Base-by-base conservation (phyloP, 495 filamentous ascomycete genomes). In the Aspergillus indologenus region DNA sequence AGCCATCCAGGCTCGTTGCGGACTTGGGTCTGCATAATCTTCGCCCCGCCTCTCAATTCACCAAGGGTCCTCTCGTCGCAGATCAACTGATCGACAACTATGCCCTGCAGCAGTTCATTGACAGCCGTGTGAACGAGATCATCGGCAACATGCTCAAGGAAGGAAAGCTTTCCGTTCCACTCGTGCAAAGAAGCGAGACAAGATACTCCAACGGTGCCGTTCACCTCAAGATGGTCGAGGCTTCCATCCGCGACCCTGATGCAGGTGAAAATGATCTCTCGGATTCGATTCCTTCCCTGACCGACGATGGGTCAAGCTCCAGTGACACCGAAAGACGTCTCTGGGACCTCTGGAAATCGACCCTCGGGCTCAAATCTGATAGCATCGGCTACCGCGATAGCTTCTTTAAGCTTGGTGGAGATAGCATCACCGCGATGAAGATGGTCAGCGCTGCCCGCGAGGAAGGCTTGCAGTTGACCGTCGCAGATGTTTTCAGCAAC, bases 351-450 rank as follows among this genome's bases (percentile, higher is more conserved):
- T 81, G 79, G 79, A 76, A 75, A 52, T 67, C 70, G 45, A 72
- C 75, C 9, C 63, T 81, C 40, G 75, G 72, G n/a, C 55, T 79
- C 4, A 67, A 73, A 7, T 68, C 71, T 15, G 68, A 73, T 19
- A 65, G 68, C 8, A 71, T 80, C 21, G 70, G 72, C 46, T 68
- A 71, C 45, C 71, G 76, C 34, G 75, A 73, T 51, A 79, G 74
- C 53, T 81, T 81, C 69, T 80, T 81, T 60, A 75, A 74, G 22
- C 56, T 79, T 15, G 79, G 79, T 22, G 79, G 79, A 45, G 79
- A 81, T 52, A 80, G 85, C 53, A 86, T 90, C 56, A 78, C 79
- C 7, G 85, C 87, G 12, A 90, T 90, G 83, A 86, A 83, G 68
- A 73, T 89, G 46, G 86, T 86, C 9, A 81, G 84, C 12, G 79